Evolutionary conservation across 306 rosid species (phyloP), one percentile per base, ranked within the genome.

Genomic region (Quercus berberidifolia): DNA sequence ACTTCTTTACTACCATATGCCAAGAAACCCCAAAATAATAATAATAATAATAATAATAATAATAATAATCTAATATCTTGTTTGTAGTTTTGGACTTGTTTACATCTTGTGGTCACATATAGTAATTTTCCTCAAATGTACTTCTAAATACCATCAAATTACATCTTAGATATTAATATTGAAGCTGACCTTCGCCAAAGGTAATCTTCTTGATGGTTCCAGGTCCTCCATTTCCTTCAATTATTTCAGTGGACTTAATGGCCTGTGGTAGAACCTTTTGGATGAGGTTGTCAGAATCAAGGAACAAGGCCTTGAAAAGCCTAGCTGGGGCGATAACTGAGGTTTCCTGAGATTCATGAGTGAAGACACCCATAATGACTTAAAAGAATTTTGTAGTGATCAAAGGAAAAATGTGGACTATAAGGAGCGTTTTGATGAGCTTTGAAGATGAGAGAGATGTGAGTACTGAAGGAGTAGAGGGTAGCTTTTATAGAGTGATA

Each of bases 161-260:
- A 12, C 54, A 49, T 49, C 54, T 49, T 12, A 49, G 52, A 52
- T 3, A 2, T 20, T 11, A 15, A 7, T 4, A 9, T 3, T 15
- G 26, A 20, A 46, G 62, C 67, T 28, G 30, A 82, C 87, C 84
- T 49, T 80, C 81, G 8, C 62, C 13, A 2, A 81, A 11, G 1
- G 81, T 62, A 31, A 83, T 2, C 63, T 88, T 88, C 73, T 81
- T 85, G 75, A 85, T 21, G 63, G 87, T 85, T 43, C 91, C 87
- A 3, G 79, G 83, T 0, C 89, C 86, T 14, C 91, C 89, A 43
- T 70, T 63, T 80, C 91, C 89, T 78, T 83, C 82, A 55, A 88
- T 12, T 35, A 52, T 35, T 59, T 85, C 88, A 72, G 74, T 20
- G 43, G 55, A 65, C 30, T 83, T 76, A 51, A 74, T n/a, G 15